Conservation (phyloP, 106 monocot species). For the Dioscorea alata region DNA sequence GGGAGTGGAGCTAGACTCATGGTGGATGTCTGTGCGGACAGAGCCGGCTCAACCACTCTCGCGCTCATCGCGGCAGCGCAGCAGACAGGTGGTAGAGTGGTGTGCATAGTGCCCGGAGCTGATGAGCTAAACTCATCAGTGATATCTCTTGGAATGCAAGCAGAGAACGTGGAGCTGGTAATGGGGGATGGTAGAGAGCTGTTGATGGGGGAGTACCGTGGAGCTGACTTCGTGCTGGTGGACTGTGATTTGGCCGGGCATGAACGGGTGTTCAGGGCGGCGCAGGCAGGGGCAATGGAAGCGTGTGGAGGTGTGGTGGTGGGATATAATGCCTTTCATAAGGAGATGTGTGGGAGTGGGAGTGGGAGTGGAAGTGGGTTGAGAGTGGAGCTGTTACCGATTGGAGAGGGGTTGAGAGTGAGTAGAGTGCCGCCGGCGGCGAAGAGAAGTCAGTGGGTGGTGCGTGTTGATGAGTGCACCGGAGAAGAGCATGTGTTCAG, state of each 20-base stretch:
- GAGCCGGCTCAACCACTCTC: conserved; percentile 45
- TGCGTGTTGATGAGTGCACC: conserved; percentile 51
- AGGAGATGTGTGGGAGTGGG: conserved; percentile 4
- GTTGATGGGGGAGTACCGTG: conserved; percentile 12
- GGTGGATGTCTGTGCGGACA: conserved; percentile 38
- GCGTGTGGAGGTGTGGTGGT: conserved; percentile 39
- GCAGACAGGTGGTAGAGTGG: conserved; percentile 49
- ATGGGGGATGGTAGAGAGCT: conserved; percentile 30
- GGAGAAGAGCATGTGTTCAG: conserved; percentile 67
- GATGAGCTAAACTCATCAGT: conserved; percentile 18
- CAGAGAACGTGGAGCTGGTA: conserved; percentile 28
- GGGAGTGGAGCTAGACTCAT: conserved; percentile 49
- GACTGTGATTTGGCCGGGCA: conserved; percentile 30
- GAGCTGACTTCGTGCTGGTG: conserved; percentile 54
- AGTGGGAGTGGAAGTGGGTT: conserved; percentile 5
- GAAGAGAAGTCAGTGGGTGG: conserved; percentile 46
- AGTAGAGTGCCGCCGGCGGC: conserved; percentile 23
- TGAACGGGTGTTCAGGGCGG: conserved; percentile 31
- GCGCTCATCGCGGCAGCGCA: conserved; percentile 50
- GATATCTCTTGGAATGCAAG: conserved; percentile 13
- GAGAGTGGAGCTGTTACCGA: conserved; percentile 39
- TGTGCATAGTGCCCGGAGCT: conserved; percentile 34
- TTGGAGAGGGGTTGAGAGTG: conserved; percentile 55
- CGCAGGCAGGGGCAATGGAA: conserved; percentile 18
- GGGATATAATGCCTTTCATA: conserved; percentile 32